Percentiles rank a stretch among this genome's conserved stretches.
phyloP scores from a whole-genome alignment of 345 rosid genomes.

The Lepidium africanum region DNA sequence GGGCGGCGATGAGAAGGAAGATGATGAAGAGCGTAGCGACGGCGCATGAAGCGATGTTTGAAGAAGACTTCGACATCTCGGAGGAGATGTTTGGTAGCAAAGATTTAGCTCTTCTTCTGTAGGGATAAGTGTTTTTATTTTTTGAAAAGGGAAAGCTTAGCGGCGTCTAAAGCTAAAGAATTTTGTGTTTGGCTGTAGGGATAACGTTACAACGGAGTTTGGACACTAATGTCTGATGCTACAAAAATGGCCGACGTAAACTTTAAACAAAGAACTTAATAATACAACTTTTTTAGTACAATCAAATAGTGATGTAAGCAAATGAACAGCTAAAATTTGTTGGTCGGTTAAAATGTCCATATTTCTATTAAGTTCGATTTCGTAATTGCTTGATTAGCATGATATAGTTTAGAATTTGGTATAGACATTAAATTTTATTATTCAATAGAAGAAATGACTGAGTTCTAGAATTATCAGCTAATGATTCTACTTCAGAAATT shows the following conservation, averaged over 20 bases:
- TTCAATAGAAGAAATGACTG: too few relatives aligned
- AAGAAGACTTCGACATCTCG: slow-evolving; percentile 39
- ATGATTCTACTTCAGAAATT: too few relatives aligned
- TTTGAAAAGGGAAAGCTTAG: background rate
- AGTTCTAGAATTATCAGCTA: too few relatives aligned
- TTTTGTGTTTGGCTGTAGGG: slow-evolving; percentile 11
- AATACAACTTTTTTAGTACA: too few relatives aligned
- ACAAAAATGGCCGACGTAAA: background rate
- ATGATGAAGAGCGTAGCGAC: slow-evolving; percentile 79
- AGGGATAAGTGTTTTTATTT: background rate
- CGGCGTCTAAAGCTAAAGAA: background rate
- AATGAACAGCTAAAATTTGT: too few relatives aligned
- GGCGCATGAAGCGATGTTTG: slow-evolving; percentile 82
- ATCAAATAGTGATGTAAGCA: too few relatives aligned
- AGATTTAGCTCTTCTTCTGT: slow-evolving; percentile 3
- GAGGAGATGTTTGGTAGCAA: slow-evolving; percentile 18
- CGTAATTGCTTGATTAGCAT: too few relatives aligned
- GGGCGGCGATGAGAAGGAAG: slow-evolving; percentile 43
- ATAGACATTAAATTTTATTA: too few relatives aligned
- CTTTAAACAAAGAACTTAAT: too few relatives aligned
- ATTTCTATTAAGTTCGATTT: too few relatives aligned
- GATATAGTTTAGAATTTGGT: too few relatives aligned
- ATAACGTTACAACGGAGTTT: background rate
- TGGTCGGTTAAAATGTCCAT: too few relatives aligned
- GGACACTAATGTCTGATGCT: background rate